These are phyloP conservation scores for Corylus avellana DNA, from an alignment of 306 rosid genomes.

Conservation along the genomic window DNA sequence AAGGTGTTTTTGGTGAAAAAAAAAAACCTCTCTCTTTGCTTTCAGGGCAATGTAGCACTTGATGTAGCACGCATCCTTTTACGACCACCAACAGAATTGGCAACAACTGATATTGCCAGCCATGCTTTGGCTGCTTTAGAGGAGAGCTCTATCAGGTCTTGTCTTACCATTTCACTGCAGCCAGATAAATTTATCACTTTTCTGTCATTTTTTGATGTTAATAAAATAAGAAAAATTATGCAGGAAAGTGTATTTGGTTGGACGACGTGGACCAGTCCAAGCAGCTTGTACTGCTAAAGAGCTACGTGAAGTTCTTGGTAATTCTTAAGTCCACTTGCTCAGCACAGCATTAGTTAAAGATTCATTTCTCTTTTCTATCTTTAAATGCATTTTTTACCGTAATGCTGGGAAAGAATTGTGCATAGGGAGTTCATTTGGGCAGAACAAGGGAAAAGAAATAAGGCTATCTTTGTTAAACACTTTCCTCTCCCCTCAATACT, in stretches of 20 bases:
- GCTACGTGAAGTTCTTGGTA: slow-evolving; percentile 92
- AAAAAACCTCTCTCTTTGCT: slow-evolving; percentile 14
- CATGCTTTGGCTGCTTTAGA: slow-evolving; percentile 77
- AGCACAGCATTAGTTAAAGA: not conserved
- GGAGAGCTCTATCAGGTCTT: slow-evolving; percentile 81
- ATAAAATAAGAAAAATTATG: slow-evolving; percentile 23
- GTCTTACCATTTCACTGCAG: slow-evolving; percentile 16
- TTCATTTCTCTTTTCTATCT: not conserved
- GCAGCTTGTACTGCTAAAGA: slow-evolving; percentile 96
- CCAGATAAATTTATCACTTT: slow-evolving; percentile 13
- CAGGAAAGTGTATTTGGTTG: slow-evolving; percentile 91
- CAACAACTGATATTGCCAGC: slow-evolving; percentile 77
- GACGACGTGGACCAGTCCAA: slow-evolving; percentile 98
- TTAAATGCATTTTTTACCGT: not conserved
- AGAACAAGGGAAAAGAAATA: not conserved
- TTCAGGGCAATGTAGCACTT: slow-evolving; percentile 97
- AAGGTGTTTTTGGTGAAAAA: slow-evolving; percentile 19
- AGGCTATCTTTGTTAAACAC: no score
- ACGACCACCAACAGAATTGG: slow-evolving; percentile 69
- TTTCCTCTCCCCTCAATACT: no score
- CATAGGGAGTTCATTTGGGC: not conserved
- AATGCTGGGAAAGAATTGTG: slow-evolving; percentile 17
- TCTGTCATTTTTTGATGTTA: slow-evolving; percentile 14
- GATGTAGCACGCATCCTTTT: slow-evolving; percentile 89
- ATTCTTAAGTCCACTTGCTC: slow-evolving; percentile 22